Conservation (phyloP, 116 monocot genomes). For the Trichopus zeylanicus region DNA sequence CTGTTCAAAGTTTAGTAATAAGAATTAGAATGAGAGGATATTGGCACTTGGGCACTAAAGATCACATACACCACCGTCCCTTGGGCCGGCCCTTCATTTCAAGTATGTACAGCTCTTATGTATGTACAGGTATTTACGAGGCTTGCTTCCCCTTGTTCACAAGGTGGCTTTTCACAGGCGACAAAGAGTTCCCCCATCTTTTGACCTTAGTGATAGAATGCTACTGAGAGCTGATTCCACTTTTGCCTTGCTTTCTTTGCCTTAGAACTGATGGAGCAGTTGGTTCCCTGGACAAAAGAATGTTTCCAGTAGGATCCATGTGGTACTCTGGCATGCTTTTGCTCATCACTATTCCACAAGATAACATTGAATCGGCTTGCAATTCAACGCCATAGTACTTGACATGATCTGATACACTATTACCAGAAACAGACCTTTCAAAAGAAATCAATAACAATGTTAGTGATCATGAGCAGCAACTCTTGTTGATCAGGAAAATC, state of each 20-base stretch:
- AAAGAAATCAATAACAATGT: not conserved
- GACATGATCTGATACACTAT: conserved; percentile 74
- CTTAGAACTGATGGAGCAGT: conserved; percentile 4
- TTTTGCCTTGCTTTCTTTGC: not conserved
- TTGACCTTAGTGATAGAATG: too few relatives aligned
- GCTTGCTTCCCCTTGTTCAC: too few relatives aligned
- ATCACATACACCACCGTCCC: too few relatives aligned
- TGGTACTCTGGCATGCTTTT: conserved; percentile 5
- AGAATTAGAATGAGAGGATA: too few relatives aligned
- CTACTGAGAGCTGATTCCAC: not conserved
- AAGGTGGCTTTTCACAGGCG: too few relatives aligned
- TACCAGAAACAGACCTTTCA: conserved; percentile 74
- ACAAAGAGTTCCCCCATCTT: too few relatives aligned
- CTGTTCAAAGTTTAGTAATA: too few relatives aligned
- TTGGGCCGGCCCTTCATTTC: too few relatives aligned
- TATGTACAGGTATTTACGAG: too few relatives aligned
- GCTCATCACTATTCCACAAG: conserved; percentile 47
- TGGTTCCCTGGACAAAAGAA: conserved; percentile 38
- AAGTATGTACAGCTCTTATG: too few relatives aligned
- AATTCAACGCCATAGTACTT: conserved; percentile 54
- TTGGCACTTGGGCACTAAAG: too few relatives aligned
- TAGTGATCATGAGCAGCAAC: not conserved
- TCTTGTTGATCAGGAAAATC: not conserved
- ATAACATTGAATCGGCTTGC: conserved; percentile 40
- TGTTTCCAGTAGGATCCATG: conserved; percentile 45